phyloP scores from a whole-genome alignment of 148 eudicot species.

The Persicaria maculosa region DNA sequence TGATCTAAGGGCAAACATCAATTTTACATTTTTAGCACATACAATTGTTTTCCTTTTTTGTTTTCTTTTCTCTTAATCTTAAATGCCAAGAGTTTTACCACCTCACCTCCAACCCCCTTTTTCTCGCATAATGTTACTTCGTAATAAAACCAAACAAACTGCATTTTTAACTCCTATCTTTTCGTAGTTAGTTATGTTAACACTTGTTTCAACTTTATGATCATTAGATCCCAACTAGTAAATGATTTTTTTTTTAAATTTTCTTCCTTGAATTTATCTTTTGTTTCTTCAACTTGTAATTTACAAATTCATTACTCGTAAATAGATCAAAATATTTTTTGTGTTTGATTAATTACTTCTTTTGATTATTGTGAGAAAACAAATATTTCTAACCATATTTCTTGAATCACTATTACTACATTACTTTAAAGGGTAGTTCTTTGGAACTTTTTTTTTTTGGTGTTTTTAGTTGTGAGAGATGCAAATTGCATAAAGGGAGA shows the following conservation, averaged over 20 bases:
- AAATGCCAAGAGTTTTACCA: neutral
- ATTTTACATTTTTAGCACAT: too few species aligned
- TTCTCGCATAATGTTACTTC: neutral
- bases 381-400: too few species aligned
- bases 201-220: neutral
- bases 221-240: neutral
- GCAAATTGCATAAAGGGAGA: neutral
- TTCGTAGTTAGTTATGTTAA: slow-evolving; percentile 3
- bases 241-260: neutral
- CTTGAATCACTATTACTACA: too few species aligned
- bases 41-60: neutral
- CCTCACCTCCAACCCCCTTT: neutral
- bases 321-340: too few species aligned
- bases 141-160: neutral
- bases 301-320: too few species aligned
- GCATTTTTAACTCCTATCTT: slow-evolving; percentile 1
- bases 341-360: too few species aligned
- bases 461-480: neutral
- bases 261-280: neutral
- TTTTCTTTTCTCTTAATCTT: neutral
- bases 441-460: too few species aligned
- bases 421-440: too few species aligned
- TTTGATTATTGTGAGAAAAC: too few species aligned
- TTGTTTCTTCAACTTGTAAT: neutral
- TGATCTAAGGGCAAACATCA: too few species aligned